These are phyloP conservation scores for Yamadazyma atmosphaerica DNA, from an alignment of 1,139 yeast species.

Conservation along the genomic window DNA sequence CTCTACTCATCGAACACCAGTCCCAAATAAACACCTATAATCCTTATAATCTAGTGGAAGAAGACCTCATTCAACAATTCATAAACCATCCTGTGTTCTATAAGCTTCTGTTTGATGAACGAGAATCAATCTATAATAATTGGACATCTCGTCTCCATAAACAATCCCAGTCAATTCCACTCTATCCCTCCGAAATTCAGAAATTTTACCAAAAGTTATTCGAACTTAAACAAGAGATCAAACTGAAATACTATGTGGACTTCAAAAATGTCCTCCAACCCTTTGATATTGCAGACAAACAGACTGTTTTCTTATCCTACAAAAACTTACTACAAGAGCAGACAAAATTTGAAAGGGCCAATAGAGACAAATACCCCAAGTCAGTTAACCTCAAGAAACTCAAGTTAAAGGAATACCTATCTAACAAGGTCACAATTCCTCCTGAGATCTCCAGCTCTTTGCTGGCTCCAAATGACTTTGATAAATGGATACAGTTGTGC, in stretches of 20 bases:
- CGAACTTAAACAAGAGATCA: conserved; percentile 29
- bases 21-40: conserved; percentile 32
- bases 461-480: conserved; percentile 18
- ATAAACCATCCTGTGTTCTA: conserved; percentile 32
- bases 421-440: conserved; percentile 3
- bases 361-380: conserved; percentile 6
- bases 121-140: conserved; percentile 29
- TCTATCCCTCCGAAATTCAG: conserved; percentile 29
- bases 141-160: conserved; percentile 38
- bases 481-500: conserved; percentile 32
- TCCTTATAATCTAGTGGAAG: conserved; percentile 43
- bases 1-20: conserved; percentile 25
- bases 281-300: conserved; percentile 11
- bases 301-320: conserved; percentile 12
- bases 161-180: conserved; percentile 5
- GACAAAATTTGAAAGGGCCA: conserved; percentile 12
- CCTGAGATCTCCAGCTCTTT: background rate
- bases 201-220: conserved; percentile 28
- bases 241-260: conserved; percentile 26
- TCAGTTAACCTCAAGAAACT: conserved; percentile 17
- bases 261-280: conserved; percentile 18
- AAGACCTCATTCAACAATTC: conserved; percentile 32
- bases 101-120: conserved; percentile 20
- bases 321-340: conserved; percentile 13
- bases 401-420: conserved; percentile 23